Evolutionary conservation across 1,284 basidiomycete genomes (phyloP).

Genomic region (Cutaneotrichosporon cavernicola): DNA sequence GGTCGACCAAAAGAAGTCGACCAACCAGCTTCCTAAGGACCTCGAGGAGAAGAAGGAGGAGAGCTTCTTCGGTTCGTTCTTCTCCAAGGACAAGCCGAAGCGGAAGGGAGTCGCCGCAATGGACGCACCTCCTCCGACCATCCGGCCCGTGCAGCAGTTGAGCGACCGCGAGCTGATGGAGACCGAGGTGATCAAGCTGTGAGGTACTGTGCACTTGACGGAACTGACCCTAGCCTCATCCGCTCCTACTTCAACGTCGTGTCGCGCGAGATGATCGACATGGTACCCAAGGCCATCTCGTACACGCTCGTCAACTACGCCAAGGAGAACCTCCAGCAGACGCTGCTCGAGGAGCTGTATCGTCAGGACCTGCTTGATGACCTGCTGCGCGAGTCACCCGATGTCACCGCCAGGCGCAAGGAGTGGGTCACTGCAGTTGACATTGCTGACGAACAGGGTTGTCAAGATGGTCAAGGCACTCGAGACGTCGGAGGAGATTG

Average conservation of each 20-base stretch:
- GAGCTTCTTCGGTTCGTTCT: constrained; percentile 96
- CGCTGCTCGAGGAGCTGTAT: constrained; percentile 48
- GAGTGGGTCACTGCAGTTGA: constrained; percentile 8
- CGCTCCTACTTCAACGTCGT: constrained; percentile 95
- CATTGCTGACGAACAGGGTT: not conserved
- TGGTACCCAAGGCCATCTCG: constrained; percentile 97
- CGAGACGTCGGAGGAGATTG: constrained; percentile 16
- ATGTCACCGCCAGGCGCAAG: constrained; percentile 47
- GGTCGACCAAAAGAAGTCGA: constrained; percentile 70
- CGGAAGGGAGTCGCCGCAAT: constrained; percentile 76
- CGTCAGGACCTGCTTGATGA: constrained; percentile 87
- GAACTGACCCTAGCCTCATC: constrained; percentile 61
- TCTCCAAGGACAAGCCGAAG: constrained; percentile 63
- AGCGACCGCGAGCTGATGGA: constrained; percentile 97
- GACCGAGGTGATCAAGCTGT: constrained; percentile 93
- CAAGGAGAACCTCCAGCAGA: constrained; percentile 63
- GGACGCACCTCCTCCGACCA: constrained; percentile 87
- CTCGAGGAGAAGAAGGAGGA: constrained; percentile 80
- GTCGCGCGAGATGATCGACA: constrained; percentile 99
- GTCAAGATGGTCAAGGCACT: constrained; percentile 17
- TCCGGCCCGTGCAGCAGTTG: constrained; percentile 74
- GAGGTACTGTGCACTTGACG: constrained; percentile 52
- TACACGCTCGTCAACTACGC: constrained; percentile 87
- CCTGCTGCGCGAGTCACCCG: constrained; percentile 78
- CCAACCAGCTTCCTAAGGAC: constrained; percentile 63